phyloP scores from a whole-genome alignment of 2,329 filamentous ascomycete genomes.

The Calonectria pteridis region DNA sequence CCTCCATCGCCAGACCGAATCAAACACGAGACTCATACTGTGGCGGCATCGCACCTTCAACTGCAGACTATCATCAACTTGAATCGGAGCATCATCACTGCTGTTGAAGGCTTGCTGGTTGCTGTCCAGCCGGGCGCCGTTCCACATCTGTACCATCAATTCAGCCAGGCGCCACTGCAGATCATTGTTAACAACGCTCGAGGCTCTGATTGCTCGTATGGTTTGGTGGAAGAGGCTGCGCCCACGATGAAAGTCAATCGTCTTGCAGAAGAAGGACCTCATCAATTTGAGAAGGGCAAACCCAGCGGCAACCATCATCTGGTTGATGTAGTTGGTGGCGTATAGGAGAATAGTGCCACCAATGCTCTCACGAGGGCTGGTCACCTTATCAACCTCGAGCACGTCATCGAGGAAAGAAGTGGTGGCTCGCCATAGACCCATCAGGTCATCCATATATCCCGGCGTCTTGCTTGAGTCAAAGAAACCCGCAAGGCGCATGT shows the following conservation, averaged over 20 bases:
- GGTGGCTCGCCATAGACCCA: constrained; percentile 80
- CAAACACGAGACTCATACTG: constrained; percentile 88
- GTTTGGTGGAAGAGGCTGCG: constrained; percentile 78
- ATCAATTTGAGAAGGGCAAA: constrained; percentile 84
- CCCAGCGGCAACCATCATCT: constrained; percentile 86
- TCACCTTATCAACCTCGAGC: constrained; percentile 64
- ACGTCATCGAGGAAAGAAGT: constrained; percentile 77
- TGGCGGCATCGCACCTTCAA: constrained; percentile 86
- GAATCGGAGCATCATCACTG: constrained; percentile 62
- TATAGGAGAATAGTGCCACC: constrained; percentile 71
- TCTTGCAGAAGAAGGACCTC: constrained; percentile 79
- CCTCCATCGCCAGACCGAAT: constrained; percentile 88
- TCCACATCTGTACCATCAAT: constrained; percentile 91
- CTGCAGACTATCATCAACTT: constrained; percentile 78
- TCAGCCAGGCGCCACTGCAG: constrained; percentile 84
- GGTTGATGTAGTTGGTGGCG: constrained; percentile 82
- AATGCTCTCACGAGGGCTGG: constrained; percentile 58
- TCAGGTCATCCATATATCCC: constrained; percentile 79
- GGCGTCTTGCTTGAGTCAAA: constrained; percentile 82
- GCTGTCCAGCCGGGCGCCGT: constrained; percentile 70
- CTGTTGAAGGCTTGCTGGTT: constrained; percentile 61
- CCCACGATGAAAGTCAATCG: constrained; percentile 77
- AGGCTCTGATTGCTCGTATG: constrained; percentile 76
- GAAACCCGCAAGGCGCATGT: constrained; percentile 83
- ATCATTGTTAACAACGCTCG: constrained; percentile 83